These are phyloP conservation scores for Amphicarpaea edgeworthii DNA, from an alignment of 306 rosid genomes.

Conservation along the genomic window DNA sequence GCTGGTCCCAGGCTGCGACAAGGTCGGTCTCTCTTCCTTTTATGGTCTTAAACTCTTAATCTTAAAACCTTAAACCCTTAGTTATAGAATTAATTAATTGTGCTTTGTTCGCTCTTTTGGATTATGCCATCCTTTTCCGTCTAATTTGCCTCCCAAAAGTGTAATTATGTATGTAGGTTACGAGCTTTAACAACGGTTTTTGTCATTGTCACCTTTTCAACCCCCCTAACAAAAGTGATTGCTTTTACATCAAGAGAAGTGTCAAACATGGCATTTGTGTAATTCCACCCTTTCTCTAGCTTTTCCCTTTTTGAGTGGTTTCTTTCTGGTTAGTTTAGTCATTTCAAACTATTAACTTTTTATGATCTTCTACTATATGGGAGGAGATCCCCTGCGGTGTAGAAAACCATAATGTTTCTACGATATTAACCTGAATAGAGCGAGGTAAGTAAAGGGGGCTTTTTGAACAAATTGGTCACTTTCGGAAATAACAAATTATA, in stretches of 20 bases:
- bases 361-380: constrained; percentile 6
- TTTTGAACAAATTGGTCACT: constrained; percentile 1
- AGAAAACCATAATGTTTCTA: too few relatives aligned
- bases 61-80: constrained; percentile 37
- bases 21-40: constrained; percentile 63
- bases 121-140: constrained; percentile 48
- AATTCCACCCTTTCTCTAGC: constrained; percentile 35
- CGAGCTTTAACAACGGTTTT: constrained; percentile 52
- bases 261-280: constrained; percentile 52
- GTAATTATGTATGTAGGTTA: constrained; percentile 49
- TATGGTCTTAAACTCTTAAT: constrained; percentile 48
- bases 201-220: constrained; percentile 58
- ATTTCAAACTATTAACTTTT: background rate
- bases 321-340: constrained; percentile 48
- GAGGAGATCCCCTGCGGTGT: too few relatives aligned
- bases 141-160: constrained; percentile 61
- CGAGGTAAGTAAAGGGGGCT: background rate
- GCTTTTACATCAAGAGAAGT: constrained; percentile 68
- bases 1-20: constrained; percentile 97
- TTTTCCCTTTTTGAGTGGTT: constrained; percentile 38
- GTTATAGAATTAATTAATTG: constrained; percentile 29
- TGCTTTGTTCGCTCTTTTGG: constrained; percentile 48
- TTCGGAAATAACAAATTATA: background rate
- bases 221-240: constrained; percentile 38
- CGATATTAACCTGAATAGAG: constrained; percentile 19